Conservation (phyloP, 495 filamentous ascomycete species). For the Trichoderma parareesei region DNA sequence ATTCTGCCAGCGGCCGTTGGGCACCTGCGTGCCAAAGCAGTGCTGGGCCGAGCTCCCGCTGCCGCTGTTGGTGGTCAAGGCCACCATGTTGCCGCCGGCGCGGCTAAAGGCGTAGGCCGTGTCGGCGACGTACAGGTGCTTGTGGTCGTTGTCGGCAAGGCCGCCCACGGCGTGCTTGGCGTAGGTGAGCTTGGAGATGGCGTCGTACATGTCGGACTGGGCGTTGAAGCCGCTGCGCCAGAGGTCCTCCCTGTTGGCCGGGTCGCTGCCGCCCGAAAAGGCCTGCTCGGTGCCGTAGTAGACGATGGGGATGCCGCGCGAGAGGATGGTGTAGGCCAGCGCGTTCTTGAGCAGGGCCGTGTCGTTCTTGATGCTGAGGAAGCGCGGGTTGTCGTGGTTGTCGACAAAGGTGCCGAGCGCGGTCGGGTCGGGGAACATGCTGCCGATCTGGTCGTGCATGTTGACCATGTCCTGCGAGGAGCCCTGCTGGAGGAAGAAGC, state of each 20-base stretch:
- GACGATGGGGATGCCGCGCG: constrained; percentile 45
- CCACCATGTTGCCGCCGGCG: constrained; percentile 29
- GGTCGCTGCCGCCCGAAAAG: constrained; percentile 49
- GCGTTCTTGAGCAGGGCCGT: constrained; percentile 56
- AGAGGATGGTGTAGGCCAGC: constrained; percentile 62
- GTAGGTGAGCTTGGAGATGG: constrained; percentile 37
- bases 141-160: constrained; percentile 32
- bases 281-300: constrained; percentile 64
- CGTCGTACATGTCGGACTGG: constrained; percentile 49
- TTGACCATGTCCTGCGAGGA: constrained; percentile 52
- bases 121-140: constrained; percentile 29
- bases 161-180: constrained; percentile 22
- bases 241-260: constrained; percentile 64
- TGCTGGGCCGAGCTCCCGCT: constrained; percentile 23
- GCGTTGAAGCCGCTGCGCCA: constrained; percentile 63
- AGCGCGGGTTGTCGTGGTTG: constrained; percentile 71
- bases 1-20: constrained; percentile 22
- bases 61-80: constrained; percentile 33
- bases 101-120: constrained; percentile 34
- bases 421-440: constrained; percentile 49
- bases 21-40: constrained; percentile 30
- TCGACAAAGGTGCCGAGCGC: constrained; percentile 68
- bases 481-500: constrained; percentile 53
- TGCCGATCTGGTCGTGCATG: constrained; percentile 49
- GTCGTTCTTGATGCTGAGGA: constrained; percentile 49